phyloP scores from a whole-genome alignment of 139 green algal species.

The Chlamydomonas sp. region DNA sequence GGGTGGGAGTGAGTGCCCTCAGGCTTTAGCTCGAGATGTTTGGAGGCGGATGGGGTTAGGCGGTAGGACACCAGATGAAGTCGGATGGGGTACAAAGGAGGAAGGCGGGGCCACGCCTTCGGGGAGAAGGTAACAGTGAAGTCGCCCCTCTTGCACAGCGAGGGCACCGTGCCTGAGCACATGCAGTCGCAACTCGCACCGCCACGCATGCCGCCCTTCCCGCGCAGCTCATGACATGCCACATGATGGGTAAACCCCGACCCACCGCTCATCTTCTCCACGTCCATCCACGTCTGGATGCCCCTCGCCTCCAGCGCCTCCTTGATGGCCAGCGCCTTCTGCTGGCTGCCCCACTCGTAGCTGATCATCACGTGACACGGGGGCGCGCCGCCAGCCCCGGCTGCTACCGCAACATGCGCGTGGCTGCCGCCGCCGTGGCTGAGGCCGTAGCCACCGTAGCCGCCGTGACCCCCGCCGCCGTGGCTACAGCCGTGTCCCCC shows the following conservation, averaged over 20 bases:
- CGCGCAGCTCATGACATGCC: neutral
- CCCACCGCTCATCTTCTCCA: slow-evolving; percentile 43
- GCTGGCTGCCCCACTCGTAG: slow-evolving; percentile 58
- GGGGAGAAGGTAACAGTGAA: too few relatives aligned
- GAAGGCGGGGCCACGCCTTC: too few relatives aligned
- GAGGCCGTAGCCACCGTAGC: neutral
- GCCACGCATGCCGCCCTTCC: too few relatives aligned
- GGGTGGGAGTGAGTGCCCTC: too few relatives aligned
- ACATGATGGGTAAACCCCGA: neutral
- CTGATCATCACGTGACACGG: slow-evolving; percentile 51
- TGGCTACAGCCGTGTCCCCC: too few relatives aligned
- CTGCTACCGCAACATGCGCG: neutral
- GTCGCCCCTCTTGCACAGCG: too few relatives aligned
- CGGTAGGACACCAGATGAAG: too few relatives aligned
- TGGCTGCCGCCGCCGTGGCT: neutral
- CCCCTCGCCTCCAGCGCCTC: slow-evolving; percentile 42
- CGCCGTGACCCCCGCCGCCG: neutral
- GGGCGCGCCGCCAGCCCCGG: neutral
- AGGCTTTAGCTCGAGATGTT: too few relatives aligned
- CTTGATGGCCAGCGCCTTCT: slow-evolving; percentile 43
- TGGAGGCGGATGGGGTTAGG: too few relatives aligned
- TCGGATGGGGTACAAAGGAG: too few relatives aligned
- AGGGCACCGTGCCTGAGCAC: too few relatives aligned
- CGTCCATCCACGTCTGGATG: slow-evolving; percentile 53
- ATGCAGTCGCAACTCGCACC: too few relatives aligned